These are phyloP conservation scores for Phytophthora rubi DNA, from an alignment of 352 stramenopile genomes.

Conservation along the genomic window DNA sequence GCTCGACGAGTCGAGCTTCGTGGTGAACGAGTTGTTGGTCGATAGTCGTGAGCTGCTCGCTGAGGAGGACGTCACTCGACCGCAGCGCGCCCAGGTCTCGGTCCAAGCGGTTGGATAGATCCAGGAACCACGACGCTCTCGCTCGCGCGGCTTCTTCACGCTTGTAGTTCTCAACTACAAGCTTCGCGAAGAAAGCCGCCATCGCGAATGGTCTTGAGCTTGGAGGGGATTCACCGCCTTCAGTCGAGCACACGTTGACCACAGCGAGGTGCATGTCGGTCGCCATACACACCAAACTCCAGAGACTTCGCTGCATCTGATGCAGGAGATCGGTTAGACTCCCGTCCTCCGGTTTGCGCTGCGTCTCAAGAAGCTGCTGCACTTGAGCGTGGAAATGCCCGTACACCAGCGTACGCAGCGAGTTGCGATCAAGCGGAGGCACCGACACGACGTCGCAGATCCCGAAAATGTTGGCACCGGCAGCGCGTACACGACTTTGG, in stretches of 20 bases:
- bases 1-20: conserved; percentile 36
- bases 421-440: conserved; percentile 27
- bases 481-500: conserved; percentile 5
- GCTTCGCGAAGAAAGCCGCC: conserved; percentile 29
- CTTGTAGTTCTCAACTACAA: conserved; percentile 27
- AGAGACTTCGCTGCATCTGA: conserved; percentile 48
- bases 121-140: conserved; percentile 33
- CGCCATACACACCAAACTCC: conserved; percentile 41
- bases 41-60: conserved; percentile 20
- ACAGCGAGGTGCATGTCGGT: conserved; percentile 42
- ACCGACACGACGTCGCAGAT: conserved; percentile 43
- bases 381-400: conserved; percentile 57
- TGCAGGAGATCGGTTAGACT: conserved; percentile 38
- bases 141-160: conserved; percentile 24
- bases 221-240: conserved; percentile 4
- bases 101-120: conserved; percentile 32
- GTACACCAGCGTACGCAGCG: conserved; percentile 45
- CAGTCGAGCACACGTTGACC: neutral
- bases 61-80: conserved; percentile 29
- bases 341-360: conserved; percentile 5
- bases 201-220: conserved; percentile 23
- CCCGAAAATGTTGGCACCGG: conserved; percentile 39
- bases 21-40: conserved; percentile 40
- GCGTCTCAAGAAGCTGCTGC: conserved; percentile 21
- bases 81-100: conserved; percentile 28